phyloP scores from a whole-genome alignment of 192 early-diverging fungal genomes.

The Endogone sp. region DNA sequence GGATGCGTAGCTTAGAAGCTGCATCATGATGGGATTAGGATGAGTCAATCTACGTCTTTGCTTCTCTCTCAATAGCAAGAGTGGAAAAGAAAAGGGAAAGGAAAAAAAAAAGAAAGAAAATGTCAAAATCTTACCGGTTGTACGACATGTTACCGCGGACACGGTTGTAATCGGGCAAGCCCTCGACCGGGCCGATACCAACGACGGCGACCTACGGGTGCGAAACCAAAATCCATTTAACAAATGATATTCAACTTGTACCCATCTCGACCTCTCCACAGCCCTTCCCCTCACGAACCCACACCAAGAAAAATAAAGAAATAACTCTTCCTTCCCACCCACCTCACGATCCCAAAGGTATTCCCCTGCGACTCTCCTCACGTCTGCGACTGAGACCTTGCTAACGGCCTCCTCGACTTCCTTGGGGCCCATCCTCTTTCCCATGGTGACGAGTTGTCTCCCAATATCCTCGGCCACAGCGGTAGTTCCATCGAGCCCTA shows the following conservation, averaged over 20 bases:
- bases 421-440: conserved; percentile 84
- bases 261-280: background rate
- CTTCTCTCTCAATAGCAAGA: background rate
- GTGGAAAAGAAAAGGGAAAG: background rate
- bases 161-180: conserved; percentile 85
- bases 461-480: conserved; percentile 98
- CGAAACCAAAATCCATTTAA: background rate
- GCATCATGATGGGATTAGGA: background rate
- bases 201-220: conserved; percentile 37
- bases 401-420: conserved; percentile 87
- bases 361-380: conserved; percentile 81
- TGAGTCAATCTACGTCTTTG: background rate
- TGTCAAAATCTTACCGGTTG: conserved; percentile 47
- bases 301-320: background rate
- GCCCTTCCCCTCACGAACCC: too few relatives aligned
- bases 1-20: background rate
- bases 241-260: too few relatives aligned
- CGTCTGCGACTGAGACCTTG: conserved; percentile 78
- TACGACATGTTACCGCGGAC: conserved; percentile 84
- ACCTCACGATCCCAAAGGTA: conserved; percentile 92
- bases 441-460: conserved; percentile 89
- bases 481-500: conserved; percentile 90
- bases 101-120: background rate
- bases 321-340: conserved; percentile 36
- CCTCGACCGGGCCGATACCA: conserved; percentile 86